Percentiles rank a stretch among this genome's conserved stretches.
phyloP scores from a whole-genome alignment of 371 early-diverging fungal genomes.

The Cokeromyces recurvatus region DNA sequence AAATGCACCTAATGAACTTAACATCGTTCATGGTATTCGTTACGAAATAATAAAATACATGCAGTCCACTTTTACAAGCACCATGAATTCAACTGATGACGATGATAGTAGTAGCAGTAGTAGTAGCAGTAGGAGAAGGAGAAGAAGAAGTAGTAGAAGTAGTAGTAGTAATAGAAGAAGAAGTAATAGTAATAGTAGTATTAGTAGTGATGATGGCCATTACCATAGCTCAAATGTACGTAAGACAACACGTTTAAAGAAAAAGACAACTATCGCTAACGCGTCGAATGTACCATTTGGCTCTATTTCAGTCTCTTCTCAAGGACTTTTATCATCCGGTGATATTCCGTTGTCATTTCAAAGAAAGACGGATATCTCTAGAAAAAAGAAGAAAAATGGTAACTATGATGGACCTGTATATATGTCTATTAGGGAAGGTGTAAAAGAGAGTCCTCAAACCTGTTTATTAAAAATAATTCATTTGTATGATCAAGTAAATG shows the following conservation, averaged over 20 bases:
- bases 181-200: neutral
- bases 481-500: conserved; percentile 56
- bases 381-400: neutral
- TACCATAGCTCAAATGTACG: too few species aligned
- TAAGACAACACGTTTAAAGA: too few species aligned
- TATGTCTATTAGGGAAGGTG: neutral
- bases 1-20: conserved; percentile 48
- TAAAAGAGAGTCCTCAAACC: conserved; percentile 6
- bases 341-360: neutral
- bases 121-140: neutral
- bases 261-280: neutral
- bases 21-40: conserved; percentile 46
- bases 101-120: neutral
- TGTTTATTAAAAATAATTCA: conserved; percentile 23
- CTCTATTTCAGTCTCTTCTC: conserved; percentile 11
- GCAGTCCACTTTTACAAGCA: conserved; percentile 9
- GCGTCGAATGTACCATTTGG: conserved; percentile 15
- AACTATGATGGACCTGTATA: neutral
- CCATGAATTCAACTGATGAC: neutral
- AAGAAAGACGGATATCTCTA: too few species aligned
- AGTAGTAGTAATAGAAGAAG: neutral
- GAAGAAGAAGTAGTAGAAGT: neutral
- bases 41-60: conserved; percentile 35
- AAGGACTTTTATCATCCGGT: conserved; percentile 5
- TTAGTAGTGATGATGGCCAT: too few species aligned